Evolutionary conservation across 73 alveolate species (phyloP).

Genomic region (Symbiodinium natans): DNA sequence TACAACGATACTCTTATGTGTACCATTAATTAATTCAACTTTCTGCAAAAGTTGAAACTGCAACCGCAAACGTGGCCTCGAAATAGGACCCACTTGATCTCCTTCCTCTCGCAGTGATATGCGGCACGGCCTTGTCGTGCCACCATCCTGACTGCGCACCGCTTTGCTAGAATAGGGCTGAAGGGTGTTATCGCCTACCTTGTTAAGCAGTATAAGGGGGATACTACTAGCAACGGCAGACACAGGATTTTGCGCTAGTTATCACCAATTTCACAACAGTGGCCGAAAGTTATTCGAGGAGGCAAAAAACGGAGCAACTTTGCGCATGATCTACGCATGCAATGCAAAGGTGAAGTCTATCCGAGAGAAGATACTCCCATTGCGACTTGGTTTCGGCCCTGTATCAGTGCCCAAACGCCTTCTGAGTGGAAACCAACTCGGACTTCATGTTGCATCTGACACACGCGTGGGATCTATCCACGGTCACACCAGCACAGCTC

Average conservation of each 20-base stretch:
- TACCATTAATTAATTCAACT: not conserved
- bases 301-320: not conserved
- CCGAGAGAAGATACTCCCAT: not conserved
- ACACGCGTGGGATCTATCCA: too few relatives aligned
- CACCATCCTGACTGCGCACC: not conserved
- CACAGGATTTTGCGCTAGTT: not conserved
- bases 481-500: not conserved
- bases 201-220: not conserved
- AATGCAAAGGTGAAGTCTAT: not conserved
- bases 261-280: not conserved
- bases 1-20: not conserved
- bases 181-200: not conserved
- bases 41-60: not conserved
- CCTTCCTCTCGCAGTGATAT: not conserved
- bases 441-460: too few relatives aligned
- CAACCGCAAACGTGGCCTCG: not conserved
- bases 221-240: not conserved
- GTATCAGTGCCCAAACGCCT: not conserved
- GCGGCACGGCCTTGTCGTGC: not conserved
- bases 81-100: not conserved
- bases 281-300: not conserved
- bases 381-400: not conserved
- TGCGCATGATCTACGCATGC: not conserved
- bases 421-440: too few relatives aligned
- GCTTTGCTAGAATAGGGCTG: not conserved